A percentile compares a stretch with the other conserved stretches of the same genome.
Evolutionary conservation across 805 yeast species (phyloP).

Genomic region (Ogataea pini): DNA sequence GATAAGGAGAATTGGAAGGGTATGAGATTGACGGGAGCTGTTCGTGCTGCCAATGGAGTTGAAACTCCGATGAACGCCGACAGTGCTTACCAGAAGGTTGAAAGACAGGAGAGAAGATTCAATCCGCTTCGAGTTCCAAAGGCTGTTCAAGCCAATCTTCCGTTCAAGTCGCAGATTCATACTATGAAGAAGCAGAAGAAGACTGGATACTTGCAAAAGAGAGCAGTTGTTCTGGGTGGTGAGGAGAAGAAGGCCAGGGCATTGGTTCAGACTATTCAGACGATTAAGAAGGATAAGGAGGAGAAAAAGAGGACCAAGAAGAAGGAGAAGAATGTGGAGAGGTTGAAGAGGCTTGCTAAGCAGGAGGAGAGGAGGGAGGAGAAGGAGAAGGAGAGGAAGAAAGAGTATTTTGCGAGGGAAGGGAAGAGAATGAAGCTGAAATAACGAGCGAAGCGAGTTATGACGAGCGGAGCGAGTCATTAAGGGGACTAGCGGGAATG

Average conservation of each 20-base stretch:
- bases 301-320: slow-evolving; percentile 73
- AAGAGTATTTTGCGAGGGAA: slow-evolving; percentile 75
- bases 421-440: slow-evolving; percentile 60
- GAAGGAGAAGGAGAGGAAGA: slow-evolving; percentile 81
- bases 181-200: slow-evolving; percentile 86
- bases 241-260: slow-evolving; percentile 93
- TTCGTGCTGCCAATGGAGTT: slow-evolving; percentile 72
- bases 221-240: slow-evolving; percentile 91
- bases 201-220: slow-evolving; percentile 75
- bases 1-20: slow-evolving; percentile 93
- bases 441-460: neutral
- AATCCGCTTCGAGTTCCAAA: slow-evolving; percentile 87
- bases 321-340: slow-evolving; percentile 70
- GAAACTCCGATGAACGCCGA: slow-evolving; percentile 60
- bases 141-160: slow-evolving; percentile 71
- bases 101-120: slow-evolving; percentile 81
- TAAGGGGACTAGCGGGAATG: too few species aligned
- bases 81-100: slow-evolving; percentile 66
- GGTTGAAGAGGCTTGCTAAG: slow-evolving; percentile 74
- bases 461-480: slow-evolving; percentile 16
- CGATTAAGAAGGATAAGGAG: slow-evolving; percentile 84
- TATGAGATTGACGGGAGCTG: slow-evolving; percentile 92
- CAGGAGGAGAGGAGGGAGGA: slow-evolving; percentile 67
- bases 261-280: slow-evolving; percentile 81
- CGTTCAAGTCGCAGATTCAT: slow-evolving; percentile 89